Evolutionary conservation across 345 rosid species (phyloP).

Genomic region (Brassica rapa): DNA sequence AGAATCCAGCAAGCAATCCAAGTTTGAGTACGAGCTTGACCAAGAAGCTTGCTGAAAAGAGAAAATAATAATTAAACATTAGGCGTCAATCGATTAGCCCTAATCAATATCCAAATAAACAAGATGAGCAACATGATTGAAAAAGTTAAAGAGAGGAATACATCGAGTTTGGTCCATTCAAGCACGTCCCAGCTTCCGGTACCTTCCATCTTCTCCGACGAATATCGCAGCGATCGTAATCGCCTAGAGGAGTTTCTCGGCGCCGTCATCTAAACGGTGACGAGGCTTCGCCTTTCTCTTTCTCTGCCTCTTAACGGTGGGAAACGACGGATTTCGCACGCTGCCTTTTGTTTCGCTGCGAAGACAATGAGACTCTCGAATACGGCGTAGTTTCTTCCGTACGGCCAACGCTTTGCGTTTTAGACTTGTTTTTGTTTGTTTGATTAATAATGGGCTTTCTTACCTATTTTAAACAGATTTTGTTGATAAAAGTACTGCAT

Average conservation of each 20-base stretch:
- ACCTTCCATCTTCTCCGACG: slow-evolving; percentile 71
- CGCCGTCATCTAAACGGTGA: slow-evolving; percentile 47
- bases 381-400: slow-evolving; percentile 42
- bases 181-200: slow-evolving; percentile 82
- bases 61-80: slow-evolving; percentile 3
- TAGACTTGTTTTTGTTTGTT: not conserved
- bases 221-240: slow-evolving; percentile 52
- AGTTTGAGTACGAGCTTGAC: slow-evolving; percentile 54
- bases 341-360: slow-evolving; percentile 37
- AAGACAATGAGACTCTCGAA: slow-evolving; percentile 22
- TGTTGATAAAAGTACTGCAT: not conserved
- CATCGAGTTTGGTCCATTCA: slow-evolving; percentile 85
- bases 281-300: not conserved
- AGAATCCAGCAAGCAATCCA: slow-evolving; percentile 70
- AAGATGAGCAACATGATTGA: not conserved
- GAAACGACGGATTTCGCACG: slow-evolving; percentile 35
- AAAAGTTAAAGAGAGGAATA: slow-evolving; percentile 13
- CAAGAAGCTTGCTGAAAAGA: slow-evolving; percentile 47
- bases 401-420: slow-evolving; percentile 29
- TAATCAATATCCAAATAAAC: not conserved
- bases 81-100: not conserved
- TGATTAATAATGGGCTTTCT: not conserved
- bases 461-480: not conserved
- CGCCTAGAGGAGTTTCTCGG: slow-evolving; percentile 47
- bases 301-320: slow-evolving; percentile 33